Evolutionary conservation across 2,329 filamentous ascomycete species (phyloP).

Genomic region (Cordyceps cicadae): DNA sequence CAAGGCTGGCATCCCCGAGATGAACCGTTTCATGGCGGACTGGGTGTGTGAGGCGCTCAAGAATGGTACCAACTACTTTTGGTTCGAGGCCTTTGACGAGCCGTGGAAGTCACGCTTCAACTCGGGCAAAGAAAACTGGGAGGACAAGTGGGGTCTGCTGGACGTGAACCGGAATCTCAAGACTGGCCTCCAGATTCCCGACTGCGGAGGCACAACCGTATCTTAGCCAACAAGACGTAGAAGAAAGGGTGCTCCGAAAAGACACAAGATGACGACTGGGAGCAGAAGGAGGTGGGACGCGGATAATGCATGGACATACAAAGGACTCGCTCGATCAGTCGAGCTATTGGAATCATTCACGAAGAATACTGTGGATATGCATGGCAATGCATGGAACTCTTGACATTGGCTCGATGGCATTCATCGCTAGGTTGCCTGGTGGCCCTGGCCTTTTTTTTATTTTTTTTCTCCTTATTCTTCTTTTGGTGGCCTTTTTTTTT

Average conservation of each 20-base stretch:
- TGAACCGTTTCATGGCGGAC: slow-evolving; percentile 78
- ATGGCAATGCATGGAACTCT: not conserved
- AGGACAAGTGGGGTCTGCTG: slow-evolving; percentile 93
- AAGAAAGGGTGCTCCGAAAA: not conserved
- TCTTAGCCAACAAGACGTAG: slow-evolving; percentile 13
- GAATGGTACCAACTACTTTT: slow-evolving; percentile 90
- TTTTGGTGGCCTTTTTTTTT: not conserved
- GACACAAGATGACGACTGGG: not conserved
- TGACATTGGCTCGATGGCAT: not conserved
- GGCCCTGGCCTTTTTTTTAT: not conserved
- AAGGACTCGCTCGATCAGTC: not conserved
- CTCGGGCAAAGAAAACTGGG: slow-evolving; percentile 63
- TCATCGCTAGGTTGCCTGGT: not conserved
- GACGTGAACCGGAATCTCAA: slow-evolving; percentile 80
- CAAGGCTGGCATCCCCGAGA: slow-evolving; percentile 67
- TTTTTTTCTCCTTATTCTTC: not conserved
- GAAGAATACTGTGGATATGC: not conserved
- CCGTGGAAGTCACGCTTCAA: slow-evolving; percentile 84
- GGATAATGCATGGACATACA: not conserved
- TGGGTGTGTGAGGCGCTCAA: slow-evolving; percentile 75
- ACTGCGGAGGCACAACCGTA: slow-evolving; percentile 70
- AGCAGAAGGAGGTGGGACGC: not conserved
- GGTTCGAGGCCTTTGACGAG: slow-evolving; percentile 96
- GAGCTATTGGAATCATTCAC: not conserved
- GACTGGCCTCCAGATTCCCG: slow-evolving; percentile 72